Conservation (phyloP, 2,329 filamentous ascomycete species). For the Fusarium abutilonis region DNA sequence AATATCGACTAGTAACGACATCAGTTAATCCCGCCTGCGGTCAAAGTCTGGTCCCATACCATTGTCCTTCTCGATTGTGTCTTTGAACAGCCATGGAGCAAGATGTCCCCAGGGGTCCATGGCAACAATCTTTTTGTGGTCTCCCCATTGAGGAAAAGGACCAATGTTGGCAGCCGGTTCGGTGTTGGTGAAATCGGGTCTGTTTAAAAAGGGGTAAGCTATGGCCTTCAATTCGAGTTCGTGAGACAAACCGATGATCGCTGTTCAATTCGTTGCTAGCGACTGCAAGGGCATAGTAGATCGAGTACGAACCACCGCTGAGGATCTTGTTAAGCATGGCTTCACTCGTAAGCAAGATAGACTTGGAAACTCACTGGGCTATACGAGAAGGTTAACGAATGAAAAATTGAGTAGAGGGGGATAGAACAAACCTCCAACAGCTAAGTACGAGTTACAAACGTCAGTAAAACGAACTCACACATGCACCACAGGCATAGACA, state of each 20-base stretch:
- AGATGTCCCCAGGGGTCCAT: conserved; percentile 97
- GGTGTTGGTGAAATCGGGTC: conserved; percentile 76
- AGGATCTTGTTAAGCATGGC: conserved; percentile 17
- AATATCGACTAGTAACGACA: conserved; percentile 70
- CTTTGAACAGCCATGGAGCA: conserved; percentile 82
- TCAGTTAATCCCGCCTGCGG: conserved; percentile 11
- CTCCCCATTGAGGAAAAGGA: conserved; percentile 88
- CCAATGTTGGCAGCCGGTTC: conserved; percentile 91
- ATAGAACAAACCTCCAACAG: conserved; percentile 64
- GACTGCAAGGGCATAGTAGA: conserved; percentile 93
- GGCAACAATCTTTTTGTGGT: conserved; percentile 92
- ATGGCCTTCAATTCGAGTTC: background rate
- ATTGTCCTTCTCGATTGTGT: conserved; percentile 79
- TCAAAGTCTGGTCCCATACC: conserved; percentile 50
- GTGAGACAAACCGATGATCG: conserved; percentile 71
- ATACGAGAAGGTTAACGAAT: conserved; percentile 32
- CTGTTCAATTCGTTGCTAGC: conserved; percentile 88
- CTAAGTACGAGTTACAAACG: conserved; percentile 47
- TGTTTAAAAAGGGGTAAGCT: conserved; percentile 39
- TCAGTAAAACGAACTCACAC: conserved; percentile 25
- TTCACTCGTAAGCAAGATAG: background rate
- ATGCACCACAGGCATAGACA: conserved; percentile 12
- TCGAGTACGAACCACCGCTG: conserved; percentile 88
- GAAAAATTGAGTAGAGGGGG: conserved; percentile 36
- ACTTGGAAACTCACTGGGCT: conserved; percentile 49